phyloP scores from a whole-genome alignment of 192 early-diverging fungal genomes.

The Piromyces sp. region DNA sequence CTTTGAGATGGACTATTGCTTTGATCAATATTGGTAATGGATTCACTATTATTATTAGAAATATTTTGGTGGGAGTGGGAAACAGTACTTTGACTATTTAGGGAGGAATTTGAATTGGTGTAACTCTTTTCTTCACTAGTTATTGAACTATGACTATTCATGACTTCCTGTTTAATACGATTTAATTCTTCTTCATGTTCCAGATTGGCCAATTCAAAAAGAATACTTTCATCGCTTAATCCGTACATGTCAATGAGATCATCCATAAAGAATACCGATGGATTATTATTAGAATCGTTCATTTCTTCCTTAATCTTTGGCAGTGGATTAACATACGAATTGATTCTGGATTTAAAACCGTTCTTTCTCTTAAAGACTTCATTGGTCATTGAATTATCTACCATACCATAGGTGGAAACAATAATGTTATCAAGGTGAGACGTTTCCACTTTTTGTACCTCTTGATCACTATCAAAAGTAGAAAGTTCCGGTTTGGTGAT shows the following conservation, averaged over 20 bases:
- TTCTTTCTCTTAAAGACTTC: background rate
- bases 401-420: background rate
- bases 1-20: background rate
- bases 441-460: background rate
- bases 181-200: background rate
- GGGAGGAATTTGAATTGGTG: background rate
- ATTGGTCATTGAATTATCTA: background rate
- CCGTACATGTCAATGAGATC: background rate
- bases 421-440: background rate
- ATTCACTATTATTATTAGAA: background rate
- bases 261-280: background rate
- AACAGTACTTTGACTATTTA: background rate
- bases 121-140: background rate
- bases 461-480: background rate
- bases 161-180: background rate
- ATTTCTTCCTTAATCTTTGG: background rate
- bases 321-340: background rate
- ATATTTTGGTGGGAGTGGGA: background rate
- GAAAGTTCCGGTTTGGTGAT: background rate
- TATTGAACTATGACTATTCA: background rate
- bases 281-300: background rate
- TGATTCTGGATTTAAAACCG: background rate
- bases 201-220: background rate
- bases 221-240: background rate
- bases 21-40: background rate